A percentile compares a stretch with the other conserved stretches of the same genome.
Conservation (phyloP, 495 filamentous ascomycete genomes). For the Letharia columbiana region DNA sequence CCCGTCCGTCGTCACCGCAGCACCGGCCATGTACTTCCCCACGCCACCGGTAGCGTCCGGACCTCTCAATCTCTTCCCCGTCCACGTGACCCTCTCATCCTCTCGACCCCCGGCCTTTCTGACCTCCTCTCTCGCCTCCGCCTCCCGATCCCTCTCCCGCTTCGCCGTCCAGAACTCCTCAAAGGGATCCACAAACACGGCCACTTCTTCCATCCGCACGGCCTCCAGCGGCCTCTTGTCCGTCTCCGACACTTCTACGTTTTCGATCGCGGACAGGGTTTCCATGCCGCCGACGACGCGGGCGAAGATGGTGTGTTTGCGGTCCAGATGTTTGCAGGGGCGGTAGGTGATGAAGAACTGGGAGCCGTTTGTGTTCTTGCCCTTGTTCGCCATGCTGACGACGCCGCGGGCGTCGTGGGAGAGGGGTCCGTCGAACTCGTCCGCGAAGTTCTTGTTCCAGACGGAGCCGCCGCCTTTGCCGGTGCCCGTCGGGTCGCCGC, state of each 20-base stretch:
- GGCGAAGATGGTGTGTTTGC: constrained; percentile 95
- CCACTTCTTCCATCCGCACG: constrained; percentile 70
- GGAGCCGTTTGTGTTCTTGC: constrained; percentile 88
- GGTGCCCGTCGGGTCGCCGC: constrained; percentile 61
- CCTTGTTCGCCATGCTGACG: constrained; percentile 94
- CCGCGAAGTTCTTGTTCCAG: constrained; percentile 85
- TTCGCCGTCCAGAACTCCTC: constrained; percentile 69
- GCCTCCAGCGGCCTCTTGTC: constrained; percentile 58
- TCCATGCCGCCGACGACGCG: constrained; percentile 71
- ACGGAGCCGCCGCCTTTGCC: constrained; percentile 78
- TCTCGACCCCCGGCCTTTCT: constrained; percentile 87
- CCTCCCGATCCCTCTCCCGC: constrained; percentile 35
- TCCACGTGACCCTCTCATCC: constrained; percentile 36
- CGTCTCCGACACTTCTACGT: constrained; percentile 53
- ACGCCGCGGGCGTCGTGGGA: constrained; percentile 72
- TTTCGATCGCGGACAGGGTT: constrained; percentile 66
- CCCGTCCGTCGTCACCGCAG: constrained; percentile 58
- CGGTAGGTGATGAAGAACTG: constrained; percentile 96
- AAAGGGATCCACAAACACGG: constrained; percentile 90
- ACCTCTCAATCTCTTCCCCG: constrained; percentile 45
- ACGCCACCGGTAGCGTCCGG: constrained; percentile 34
- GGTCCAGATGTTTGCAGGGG: constrained; percentile 71
- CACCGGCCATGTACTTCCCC: constrained; percentile 45
- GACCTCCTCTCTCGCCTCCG: constrained; percentile 69
- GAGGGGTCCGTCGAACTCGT: constrained; percentile 85